phyloP scores from a whole-genome alignment of 2,329 filamentous ascomycete genomes.

The Pseudogymnoascus sp. region DNA sequence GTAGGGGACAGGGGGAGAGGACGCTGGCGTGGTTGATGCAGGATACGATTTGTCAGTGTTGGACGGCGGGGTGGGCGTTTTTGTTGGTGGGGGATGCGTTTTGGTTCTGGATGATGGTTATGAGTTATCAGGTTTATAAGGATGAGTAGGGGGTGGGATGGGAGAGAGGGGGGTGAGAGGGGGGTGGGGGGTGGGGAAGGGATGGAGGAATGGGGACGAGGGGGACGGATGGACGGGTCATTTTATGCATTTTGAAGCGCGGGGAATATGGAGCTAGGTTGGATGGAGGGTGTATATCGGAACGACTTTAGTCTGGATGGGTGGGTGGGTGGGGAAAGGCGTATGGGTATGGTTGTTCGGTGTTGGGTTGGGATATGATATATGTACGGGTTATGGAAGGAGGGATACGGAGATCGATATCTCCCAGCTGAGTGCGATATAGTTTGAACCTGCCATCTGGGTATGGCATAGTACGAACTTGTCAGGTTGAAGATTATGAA shows the following conservation, averaged over 20 bases:
- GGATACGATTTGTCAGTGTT: constrained; percentile 53
- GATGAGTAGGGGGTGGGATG: constrained; percentile 16
- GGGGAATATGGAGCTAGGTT: neutral
- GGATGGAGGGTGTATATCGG: neutral
- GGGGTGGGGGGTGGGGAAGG: neutral
- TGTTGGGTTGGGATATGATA: neutral
- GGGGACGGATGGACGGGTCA: neutral
- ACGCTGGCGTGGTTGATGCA: constrained; percentile 59
- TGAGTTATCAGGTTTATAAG: constrained; percentile 53
- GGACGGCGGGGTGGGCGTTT: constrained; percentile 58
- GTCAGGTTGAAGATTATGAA: too few relatives aligned
- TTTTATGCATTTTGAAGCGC: neutral
- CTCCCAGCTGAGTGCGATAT: neutral
- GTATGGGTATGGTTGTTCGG: neutral
- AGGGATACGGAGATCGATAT: neutral
- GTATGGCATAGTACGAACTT: neutral
- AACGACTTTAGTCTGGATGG: neutral
- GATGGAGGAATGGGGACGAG: too few relatives aligned
- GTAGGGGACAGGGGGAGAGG: constrained; percentile 40
- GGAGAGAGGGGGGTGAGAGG: neutral
- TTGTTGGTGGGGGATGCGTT: constrained; percentile 51
- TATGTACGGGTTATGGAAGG: neutral
- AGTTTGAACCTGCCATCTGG: neutral
- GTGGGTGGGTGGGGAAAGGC: neutral
- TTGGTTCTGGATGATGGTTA: constrained; percentile 59